Conservation (phyloP, 164 flowering plant genomes). For the Vitis amurensis region DNA sequence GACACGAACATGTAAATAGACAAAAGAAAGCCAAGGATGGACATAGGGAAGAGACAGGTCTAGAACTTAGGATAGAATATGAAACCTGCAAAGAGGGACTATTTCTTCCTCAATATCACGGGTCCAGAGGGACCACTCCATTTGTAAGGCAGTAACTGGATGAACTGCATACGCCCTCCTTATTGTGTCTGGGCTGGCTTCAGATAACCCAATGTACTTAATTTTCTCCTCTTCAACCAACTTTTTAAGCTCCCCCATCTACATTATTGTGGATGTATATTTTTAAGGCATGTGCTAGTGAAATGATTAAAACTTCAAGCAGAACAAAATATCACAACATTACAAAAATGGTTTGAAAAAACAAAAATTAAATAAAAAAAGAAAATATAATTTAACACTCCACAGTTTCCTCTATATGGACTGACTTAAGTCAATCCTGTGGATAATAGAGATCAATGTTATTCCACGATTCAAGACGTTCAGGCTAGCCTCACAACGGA, state of each 20-base stretch:
- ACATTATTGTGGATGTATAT: not conserved
- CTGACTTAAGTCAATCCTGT: constrained; percentile 37
- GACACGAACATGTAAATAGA: not conserved
- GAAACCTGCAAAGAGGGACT: constrained; percentile 12
- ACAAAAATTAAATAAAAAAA: too few relatives aligned
- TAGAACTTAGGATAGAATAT: not conserved
- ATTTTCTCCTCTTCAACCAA: constrained; percentile 15
- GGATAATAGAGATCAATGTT: constrained; percentile 56
- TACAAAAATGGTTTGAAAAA: too few relatives aligned
- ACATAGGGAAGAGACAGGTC: not conserved
- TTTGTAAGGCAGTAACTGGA: constrained; percentile 9
- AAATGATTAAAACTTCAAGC: too few relatives aligned
- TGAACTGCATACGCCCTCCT: constrained; percentile 13
- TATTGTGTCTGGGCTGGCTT: constrained; percentile 11
- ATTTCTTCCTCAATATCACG: constrained; percentile 16
- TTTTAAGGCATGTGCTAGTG: not conserved
- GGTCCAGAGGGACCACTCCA: constrained; percentile 19
- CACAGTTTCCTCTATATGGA: constrained; percentile 50
- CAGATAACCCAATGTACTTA: constrained; percentile 11
- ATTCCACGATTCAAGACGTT: constrained; percentile 48
- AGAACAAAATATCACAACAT: too few relatives aligned
- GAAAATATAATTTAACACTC: constrained; percentile 6
- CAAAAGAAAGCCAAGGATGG: not conserved
- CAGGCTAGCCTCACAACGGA: constrained; percentile 48
- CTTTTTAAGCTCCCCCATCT: constrained; percentile 13